Evolutionary conservation across 768 basidiomycete genomes (phyloP).

Genomic region (Hypholoma sublateritium): DNA sequence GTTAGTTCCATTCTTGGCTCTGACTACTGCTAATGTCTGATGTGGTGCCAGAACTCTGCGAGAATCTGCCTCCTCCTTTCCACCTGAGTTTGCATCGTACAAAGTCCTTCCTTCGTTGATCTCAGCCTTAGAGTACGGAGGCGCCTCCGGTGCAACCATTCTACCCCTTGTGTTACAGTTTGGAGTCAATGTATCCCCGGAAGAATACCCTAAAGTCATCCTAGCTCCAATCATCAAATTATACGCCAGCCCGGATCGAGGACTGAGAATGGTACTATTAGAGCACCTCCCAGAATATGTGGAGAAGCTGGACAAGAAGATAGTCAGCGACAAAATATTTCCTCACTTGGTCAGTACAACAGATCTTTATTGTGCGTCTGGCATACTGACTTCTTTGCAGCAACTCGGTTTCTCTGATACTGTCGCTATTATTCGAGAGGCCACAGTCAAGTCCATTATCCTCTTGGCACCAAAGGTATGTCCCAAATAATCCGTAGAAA

Average conservation of each 20-base stretch:
- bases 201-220: conserved; percentile 69
- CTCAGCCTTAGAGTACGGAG: conserved; percentile 75
- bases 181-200: conserved; percentile 65
- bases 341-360: conserved; percentile 74
- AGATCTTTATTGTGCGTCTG: background rate
- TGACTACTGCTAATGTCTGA: conserved; percentile 3
- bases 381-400: conserved; percentile 36
- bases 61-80: conserved; percentile 79
- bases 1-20: conserved; percentile 33
- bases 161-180: conserved; percentile 84
- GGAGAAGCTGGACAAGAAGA: conserved; percentile 84
- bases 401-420: conserved; percentile 97
- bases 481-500: background rate
- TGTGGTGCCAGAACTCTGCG: conserved; percentile 60
- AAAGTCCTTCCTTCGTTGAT: conserved; percentile 88
- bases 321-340: conserved; percentile 87
- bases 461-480: conserved; percentile 81
- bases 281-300: conserved; percentile 83
- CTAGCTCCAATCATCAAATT: conserved; percentile 81
- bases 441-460: conserved; percentile 86
- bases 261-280: conserved; percentile 90
- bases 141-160: conserved; percentile 72
- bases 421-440: conserved; percentile 91
- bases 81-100: conserved; percentile 80
- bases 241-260: conserved; percentile 88